Evolutionary conservation across 345 rosid species (phyloP).

Genomic region (Salix suchowensis): DNA sequence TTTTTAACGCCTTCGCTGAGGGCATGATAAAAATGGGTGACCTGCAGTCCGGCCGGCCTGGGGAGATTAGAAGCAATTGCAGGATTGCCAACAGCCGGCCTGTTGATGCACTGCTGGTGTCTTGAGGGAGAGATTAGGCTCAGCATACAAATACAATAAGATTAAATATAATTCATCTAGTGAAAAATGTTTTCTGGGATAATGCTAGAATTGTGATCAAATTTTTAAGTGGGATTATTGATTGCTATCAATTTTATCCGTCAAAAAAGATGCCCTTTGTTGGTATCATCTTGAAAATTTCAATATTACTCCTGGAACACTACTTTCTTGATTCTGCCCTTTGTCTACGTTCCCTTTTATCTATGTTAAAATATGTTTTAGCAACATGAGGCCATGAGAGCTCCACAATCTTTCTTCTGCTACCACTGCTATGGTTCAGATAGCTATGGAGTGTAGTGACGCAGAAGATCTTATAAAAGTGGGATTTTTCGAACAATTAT

Average conservation of each 20-base stretch:
- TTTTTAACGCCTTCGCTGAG: slow-evolving; percentile 60
- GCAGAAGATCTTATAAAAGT: too few species aligned
- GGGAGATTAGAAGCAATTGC: slow-evolving; percentile 71
- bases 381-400: too few species aligned
- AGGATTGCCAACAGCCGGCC: slow-evolving; percentile 51
- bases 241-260: background rate
- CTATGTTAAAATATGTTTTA: too few species aligned
- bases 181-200: background rate
- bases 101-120: slow-evolving; percentile 22
- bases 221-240: background rate
- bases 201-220: background rate
- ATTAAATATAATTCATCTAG: background rate
- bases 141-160: background rate
- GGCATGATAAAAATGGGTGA: slow-evolving; percentile 93
- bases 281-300: slow-evolving; percentile 4
- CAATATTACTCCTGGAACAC: background rate
- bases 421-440: background rate
- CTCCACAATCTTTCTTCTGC: too few species aligned
- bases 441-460: too few species aligned
- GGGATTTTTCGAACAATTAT: too few species aligned
- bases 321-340: background rate
- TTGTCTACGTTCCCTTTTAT: background rate
- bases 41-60: slow-evolving; percentile 57
- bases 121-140: slow-evolving; percentile 4
- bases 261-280: background rate